Evolutionary conservation across 1,139 yeast genomes (phyloP), one percentile per base, ranked within the genome.

Genomic region (Diutina mesorugosa): DNA sequence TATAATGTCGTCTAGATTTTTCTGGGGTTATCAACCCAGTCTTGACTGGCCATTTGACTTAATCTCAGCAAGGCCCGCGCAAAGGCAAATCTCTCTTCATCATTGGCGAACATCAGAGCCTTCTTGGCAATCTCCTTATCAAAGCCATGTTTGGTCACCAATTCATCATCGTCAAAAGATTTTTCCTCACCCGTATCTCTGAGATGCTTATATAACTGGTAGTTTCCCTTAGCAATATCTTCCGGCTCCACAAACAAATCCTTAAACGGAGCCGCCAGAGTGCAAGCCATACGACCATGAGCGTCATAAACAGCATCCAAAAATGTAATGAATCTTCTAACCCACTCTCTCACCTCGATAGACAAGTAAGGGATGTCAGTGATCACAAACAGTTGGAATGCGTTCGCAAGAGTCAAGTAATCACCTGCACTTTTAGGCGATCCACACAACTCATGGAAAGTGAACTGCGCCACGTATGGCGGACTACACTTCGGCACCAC

Each of bases 41-140:
- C 96, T 51, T 85, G 85, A 5, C 96, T 87, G 63, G 96, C 86
- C 97, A 93, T 93, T 64, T 93, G 98, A 56, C 93, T 80, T 62
- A 93, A 76, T 67, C 99, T 80, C 62, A 95, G 85, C 60, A 93
- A 75, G 0, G 98, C 97, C 66, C 99, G 79, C 1, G 97, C 96
- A 75, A 91, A 93, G 16, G 99, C 99, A 74, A 93, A 93, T 69
- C 86, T 81, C 70, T 93, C 99, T 69, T 93, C 99, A 67, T 90
- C 98, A 53, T 87, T 78, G 55, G 77, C 87, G 72, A 93, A 91
- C 83, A 90, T 83, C 45, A 87, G 74, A 1, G 95, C 87, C 66
- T 85, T 83, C 62, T 85, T 80, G n/a, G 93, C 89, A 57, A 86
- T 75, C 61, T 83, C 83, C 60, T 83, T 80, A 61, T 86, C 88